A percentile compares a stretch with the other conserved stretches of the same genome.
Conservation (phyloP, 164 flowering plant species). For the Brasenia schreberi region DNA sequence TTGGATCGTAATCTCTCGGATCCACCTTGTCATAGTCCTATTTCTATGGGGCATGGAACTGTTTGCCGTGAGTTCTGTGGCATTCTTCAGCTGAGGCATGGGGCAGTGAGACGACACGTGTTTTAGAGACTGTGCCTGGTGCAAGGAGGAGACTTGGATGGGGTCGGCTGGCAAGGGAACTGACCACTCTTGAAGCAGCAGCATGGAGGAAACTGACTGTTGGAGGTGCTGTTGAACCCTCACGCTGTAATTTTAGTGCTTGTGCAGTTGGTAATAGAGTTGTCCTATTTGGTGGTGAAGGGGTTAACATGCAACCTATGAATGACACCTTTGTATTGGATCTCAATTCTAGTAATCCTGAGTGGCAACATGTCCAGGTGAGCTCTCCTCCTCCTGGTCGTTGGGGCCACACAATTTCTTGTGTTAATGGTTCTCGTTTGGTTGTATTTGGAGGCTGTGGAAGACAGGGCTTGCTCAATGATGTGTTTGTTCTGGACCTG, state of each 20-base stretch:
- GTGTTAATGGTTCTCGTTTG: conserved; percentile 67
- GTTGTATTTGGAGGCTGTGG: conserved; percentile 96
- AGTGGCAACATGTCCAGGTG: conserved; percentile 77
- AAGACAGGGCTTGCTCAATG: conserved; percentile 74
- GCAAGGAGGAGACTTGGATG: conserved; percentile 77
- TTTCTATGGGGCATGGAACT: conserved; percentile 21
- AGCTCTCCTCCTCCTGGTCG: conserved; percentile 93
- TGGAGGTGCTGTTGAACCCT: conserved; percentile 87
- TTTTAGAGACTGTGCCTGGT: conserved; percentile 71
- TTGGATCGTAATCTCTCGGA: conserved; percentile 32
- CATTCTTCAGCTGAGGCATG: conserved; percentile 71
- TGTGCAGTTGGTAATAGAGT: conserved; percentile 95
- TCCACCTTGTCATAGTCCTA: conserved; percentile 23
- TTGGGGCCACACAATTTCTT: conserved; percentile 91
- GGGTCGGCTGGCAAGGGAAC: conserved; percentile 79
- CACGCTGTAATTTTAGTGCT: conserved; percentile 85
- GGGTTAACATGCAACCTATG: conserved; percentile 96
- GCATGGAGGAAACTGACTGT: conserved; percentile 89
- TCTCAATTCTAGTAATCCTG: conserved; percentile 61
- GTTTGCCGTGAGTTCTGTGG: conserved; percentile 52
- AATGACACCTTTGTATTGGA: conserved; percentile 89
- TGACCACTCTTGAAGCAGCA: conserved; percentile 88
- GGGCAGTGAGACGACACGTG: conserved; percentile 88
- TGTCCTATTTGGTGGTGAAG: conserved; percentile 91
- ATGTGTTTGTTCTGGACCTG: conserved; percentile 76